Base-by-base conservation (phyloP, 169 alveolate genomes). In the Cryptosporidium muris region DNA sequence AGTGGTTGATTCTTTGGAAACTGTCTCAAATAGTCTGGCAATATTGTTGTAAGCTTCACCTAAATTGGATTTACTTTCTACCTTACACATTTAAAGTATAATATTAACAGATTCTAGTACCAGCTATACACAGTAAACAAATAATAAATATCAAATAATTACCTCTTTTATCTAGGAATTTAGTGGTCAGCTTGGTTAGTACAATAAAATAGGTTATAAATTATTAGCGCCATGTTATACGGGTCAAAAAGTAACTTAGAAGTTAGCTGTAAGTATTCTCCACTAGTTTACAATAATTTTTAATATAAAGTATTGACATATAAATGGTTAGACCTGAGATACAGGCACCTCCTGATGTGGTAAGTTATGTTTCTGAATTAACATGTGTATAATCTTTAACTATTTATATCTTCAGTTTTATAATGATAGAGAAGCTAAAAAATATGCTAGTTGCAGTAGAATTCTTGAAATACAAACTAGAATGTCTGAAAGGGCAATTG, bases 401-500 rank as follows among this genome's bases (percentile, higher is more conserved):
- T 58, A 43, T 43, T 43, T 12, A 4, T 14, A 48, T 56, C 43
- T 38, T 4, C 45, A 95, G 95, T 96, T 90, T 81, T 96, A 95
- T 88, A 92, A 92, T 80, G 92, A 91, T 62, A 95, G 89, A 16
- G 99, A 96, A 81, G 98, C 98, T 16, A 65, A 90, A 67, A 94
- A 94, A 64, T 96, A 96, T 88, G 89, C 96, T 8, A 80, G 93
- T 37, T 93, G 93, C 81, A 91, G 97, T 43, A 90, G 97, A 65
- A 95, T 97, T 53, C 92, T 95, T 37, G 95, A 96, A 54, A 95
- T 97, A 56, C 98, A 97, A 81, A 88, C 93, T n/a, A 94, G 94
- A 88, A 91, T 97, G 95, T 93, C 98, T 38, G 97, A 96, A 80
- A 91, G 98, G 88, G 97, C 98, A 8, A 51, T 94, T 11, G 96